phyloP scores from a whole-genome alignment of 1,284 basidiomycete genomes.

The Polyporus tsugae region DNA sequence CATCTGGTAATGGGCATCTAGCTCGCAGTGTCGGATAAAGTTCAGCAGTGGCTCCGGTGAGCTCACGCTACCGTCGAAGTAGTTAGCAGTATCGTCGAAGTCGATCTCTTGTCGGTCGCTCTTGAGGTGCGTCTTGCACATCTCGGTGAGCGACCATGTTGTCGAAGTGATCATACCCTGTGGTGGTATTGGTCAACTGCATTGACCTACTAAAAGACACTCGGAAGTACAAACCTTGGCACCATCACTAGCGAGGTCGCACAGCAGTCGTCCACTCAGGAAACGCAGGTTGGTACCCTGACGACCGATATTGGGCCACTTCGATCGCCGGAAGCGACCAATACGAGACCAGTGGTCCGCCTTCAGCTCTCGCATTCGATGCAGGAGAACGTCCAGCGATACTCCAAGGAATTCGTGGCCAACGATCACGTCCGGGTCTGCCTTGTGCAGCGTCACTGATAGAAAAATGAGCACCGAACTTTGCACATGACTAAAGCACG shows the following conservation, averaged over 20 bases:
- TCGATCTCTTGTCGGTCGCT: conserved; percentile 92
- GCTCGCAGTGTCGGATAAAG: conserved; percentile 92
- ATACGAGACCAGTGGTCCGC: conserved; percentile 94
- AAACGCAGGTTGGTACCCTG: conserved; percentile 90
- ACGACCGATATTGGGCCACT: conserved; percentile 83
- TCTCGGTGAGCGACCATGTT: conserved; percentile 98
- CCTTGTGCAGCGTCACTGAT: conserved; percentile 81
- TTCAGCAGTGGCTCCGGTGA: conserved; percentile 84
- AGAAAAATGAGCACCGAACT: conserved; percentile 15
- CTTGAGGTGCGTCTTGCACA: conserved; percentile 92
- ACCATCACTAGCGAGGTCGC: conserved; percentile 93
- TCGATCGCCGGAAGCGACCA: conserved; percentile 89
- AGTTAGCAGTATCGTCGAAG: conserved; percentile 92
- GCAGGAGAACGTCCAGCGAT: conserved; percentile 90
- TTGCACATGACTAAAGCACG: background rate
- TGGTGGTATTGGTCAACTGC: conserved; percentile 7
- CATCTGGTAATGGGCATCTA: conserved; percentile 97
- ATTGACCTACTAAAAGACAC: background rate
- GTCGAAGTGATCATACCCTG: conserved; percentile 94
- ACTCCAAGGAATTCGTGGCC: conserved; percentile 97
- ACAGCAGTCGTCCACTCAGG: conserved; percentile 87
- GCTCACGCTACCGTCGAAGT: conserved; percentile 87
- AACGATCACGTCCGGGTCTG: conserved; percentile 95
- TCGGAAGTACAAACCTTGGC: conserved; percentile 74
- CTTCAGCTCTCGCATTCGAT: conserved; percentile 91